Base-by-base conservation (phyloP, 805 yeast species). In the Wickerhamiella occidentalis region DNA sequence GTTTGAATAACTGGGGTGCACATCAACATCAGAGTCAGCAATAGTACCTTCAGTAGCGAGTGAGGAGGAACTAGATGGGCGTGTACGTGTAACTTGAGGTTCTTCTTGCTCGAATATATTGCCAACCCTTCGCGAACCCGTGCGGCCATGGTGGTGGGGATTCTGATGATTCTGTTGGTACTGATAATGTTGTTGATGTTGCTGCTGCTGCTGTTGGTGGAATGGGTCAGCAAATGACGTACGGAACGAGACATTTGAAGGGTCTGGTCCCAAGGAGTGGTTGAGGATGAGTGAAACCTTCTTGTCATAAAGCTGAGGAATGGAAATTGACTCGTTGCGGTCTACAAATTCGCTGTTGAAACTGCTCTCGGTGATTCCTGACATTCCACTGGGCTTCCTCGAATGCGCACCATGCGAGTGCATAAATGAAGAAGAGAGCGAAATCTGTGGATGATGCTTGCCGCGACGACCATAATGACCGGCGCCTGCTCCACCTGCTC, bases 291-390 rank as follows among this genome's bases (percentile, higher is more conserved):
- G 75, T 25, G 85, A 78, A 1, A 82, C 92, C 61, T 82, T 82
- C 62, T 80, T 81, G 60, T 83, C 94, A 59, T 83, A 83, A 0
- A 83, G 73, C 58, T 79, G 83, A 0, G 92, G 88, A 1, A 81
- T 87, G 2, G 55, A 19, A 3, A 40, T 40, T 7, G 28, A 51
- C 25, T 58, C 52, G 18, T 47, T 46, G 37, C 52, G 50, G 22
- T 50, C 52, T 11, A 36, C 36, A 22, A 48, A 37, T 26, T 50
- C 52, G 22, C 41, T 29, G n/a, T 22, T 43, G 38, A 40, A 40
- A 30, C 52, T 47, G 36, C 40, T 29, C 33, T 50, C 52, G 4
- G 52, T 50, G 15, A 40, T 40, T n/a, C 44, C 44, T 8, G 44
- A 40, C 26, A 42, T 23, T 3, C 44, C 45, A 9, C 37, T n/a